Evolutionary conservation across 2,329 filamentous ascomycete species (phyloP).

Genomic region (Penicillium decumbens): DNA sequence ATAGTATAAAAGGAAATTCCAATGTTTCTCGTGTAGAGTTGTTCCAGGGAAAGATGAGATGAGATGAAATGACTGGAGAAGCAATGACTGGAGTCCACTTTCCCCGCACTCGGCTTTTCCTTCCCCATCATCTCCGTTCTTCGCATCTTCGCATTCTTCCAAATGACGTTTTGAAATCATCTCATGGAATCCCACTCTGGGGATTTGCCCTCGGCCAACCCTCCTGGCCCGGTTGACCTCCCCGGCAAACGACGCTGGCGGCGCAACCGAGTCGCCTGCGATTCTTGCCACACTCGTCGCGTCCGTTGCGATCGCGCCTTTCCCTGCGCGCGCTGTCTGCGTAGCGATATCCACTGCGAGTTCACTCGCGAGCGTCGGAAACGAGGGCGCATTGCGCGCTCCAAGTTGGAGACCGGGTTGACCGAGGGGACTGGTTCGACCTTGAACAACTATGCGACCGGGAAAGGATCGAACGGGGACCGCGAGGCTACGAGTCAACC

Average conservation of each 20-base stretch:
- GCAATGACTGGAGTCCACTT: not conserved
- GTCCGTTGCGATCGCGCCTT: slow-evolving; percentile 92
- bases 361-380: slow-evolving; percentile 91
- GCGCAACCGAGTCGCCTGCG: slow-evolving; percentile 60
- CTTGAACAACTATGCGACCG: slow-evolving; percentile 3
- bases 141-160: not conserved
- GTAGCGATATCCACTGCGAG: slow-evolving; percentile 65
- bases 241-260: slow-evolving; percentile 35
- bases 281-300: slow-evolving; percentile 88
- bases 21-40: too few species aligned
- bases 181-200: slow-evolving; percentile 32
- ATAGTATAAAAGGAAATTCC: too few species aligned
- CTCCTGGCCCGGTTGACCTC: slow-evolving; percentile 19
- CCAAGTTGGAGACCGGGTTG: slow-evolving; percentile 60
- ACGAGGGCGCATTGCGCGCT: slow-evolving; percentile 71
- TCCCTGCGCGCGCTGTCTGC: slow-evolving; percentile 85
- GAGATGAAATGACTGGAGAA: too few species aligned
- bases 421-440: slow-evolving; percentile 5
- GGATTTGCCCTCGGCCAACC: slow-evolving; percentile 18
- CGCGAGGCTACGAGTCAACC: slow-evolving; percentile 10
- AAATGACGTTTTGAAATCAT: slow-evolving; percentile 25
- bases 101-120: not conserved
- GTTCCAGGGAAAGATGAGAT: too few species aligned
- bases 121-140: not conserved
- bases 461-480: slow-evolving; percentile 10